phyloP scores from a whole-genome alignment of 73 alveolate species.

The Blepharisma japonicum region DNA sequence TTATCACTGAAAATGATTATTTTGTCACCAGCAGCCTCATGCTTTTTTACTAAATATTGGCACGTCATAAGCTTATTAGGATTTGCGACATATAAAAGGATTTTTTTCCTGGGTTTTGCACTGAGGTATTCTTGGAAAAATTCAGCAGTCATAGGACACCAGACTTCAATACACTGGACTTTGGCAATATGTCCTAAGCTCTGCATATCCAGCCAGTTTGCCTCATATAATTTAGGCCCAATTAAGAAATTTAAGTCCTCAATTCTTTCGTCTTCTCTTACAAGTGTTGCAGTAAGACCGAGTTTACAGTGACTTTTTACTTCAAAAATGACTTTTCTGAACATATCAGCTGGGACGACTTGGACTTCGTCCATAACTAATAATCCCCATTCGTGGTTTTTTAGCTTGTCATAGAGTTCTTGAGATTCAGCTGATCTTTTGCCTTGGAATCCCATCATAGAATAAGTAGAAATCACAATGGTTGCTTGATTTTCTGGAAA shows the following conservation, averaged over 20 bases:
- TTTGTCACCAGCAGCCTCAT: conserved; percentile 88
- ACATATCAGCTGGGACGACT: conserved; percentile 94
- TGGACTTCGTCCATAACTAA: conserved; percentile 96
- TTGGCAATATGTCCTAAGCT: conserved; percentile 83
- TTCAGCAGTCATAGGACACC: conserved; percentile 92
- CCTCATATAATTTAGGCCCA: conserved; percentile 98
- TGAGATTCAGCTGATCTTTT: conserved; percentile 72
- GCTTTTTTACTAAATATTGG: conserved; percentile 58
- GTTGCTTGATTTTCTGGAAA: conserved; percentile 76
- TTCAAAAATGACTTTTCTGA: conserved; percentile 57
- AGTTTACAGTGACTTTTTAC: conserved; percentile 90
- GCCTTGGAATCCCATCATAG: conserved; percentile 84
- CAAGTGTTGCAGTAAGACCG: conserved; percentile 98
- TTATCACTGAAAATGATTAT: conserved; percentile 91
- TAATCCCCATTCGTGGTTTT: conserved; percentile 85
- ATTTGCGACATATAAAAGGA: conserved; percentile 75
- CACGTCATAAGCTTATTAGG: conserved; percentile 86
- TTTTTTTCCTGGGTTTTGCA: conserved; percentile 54
- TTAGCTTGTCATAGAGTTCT: conserved; percentile 46
- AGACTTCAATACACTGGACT: conserved; percentile 83
- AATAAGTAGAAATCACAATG: conserved; percentile 81
- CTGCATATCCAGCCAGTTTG: conserved; percentile 97
- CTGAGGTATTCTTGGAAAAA: conserved; percentile 77
- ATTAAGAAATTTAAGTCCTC: conserved; percentile 72
- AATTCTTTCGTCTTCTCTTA: conserved; percentile 80